Conservation (phyloP, 2,329 filamentous ascomycete species). For the Paracamarosporium sp. region DNA sequence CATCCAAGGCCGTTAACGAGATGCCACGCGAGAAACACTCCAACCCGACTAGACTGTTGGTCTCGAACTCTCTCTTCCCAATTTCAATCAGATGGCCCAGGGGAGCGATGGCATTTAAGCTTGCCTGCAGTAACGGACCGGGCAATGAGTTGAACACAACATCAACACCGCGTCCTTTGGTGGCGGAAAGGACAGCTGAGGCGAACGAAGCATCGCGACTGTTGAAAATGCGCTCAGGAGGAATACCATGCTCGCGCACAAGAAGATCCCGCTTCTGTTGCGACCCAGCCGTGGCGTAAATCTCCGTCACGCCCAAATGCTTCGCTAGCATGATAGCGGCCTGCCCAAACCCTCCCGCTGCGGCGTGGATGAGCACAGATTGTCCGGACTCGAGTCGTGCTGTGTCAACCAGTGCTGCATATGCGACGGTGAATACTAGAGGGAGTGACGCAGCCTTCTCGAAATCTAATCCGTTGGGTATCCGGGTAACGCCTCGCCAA, state of each 20-base stretch:
- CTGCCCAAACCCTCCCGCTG: neutral
- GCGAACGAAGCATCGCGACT: neutral
- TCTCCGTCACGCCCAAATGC: neutral
- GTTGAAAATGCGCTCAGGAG: neutral
- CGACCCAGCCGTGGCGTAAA: neutral
- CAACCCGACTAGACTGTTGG: neutral
- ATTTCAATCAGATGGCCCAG: conserved; percentile 15
- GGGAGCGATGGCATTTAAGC: conserved; percentile 52
- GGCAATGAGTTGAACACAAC: conserved; percentile 25
- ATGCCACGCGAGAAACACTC: neutral
- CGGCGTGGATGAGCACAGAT: neutral
- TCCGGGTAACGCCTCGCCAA: neutral
- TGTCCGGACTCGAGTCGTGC: neutral
- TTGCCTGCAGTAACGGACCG: conserved; percentile 35
- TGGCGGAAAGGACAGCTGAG: neutral
- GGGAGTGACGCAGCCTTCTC: neutral
- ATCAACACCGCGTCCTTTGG: neutral
- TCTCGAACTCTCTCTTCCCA: conserved; percentile 11
- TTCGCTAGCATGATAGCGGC: neutral
- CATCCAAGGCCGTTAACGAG: neutral
- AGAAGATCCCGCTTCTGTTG: neutral
- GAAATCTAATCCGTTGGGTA: neutral
- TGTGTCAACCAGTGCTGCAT: neutral
- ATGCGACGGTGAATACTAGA: neutral
- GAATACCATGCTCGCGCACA: neutral